Percentiles rank a stretch among this genome's conserved stretches.
phyloP scores from a whole-genome alignment of 208 protist genomes.

The Leishmania lainsoni region DNA sequence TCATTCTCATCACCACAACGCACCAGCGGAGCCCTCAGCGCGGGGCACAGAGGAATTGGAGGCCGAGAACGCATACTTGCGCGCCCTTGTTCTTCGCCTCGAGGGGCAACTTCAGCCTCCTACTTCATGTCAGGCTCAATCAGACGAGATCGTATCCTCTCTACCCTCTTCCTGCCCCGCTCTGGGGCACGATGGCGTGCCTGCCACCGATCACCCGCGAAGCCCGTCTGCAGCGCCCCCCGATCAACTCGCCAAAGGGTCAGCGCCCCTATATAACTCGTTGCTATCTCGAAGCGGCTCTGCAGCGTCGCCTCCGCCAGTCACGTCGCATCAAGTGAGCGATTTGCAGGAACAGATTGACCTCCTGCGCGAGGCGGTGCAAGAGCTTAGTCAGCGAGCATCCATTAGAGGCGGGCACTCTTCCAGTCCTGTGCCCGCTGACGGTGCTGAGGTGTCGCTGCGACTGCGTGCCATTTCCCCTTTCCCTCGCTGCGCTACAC shows the following conservation, averaged over 20 bases:
- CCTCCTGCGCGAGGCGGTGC: constrained; percentile 43
- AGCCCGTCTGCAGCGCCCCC: constrained; percentile 21
- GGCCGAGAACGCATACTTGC: constrained; percentile 44
- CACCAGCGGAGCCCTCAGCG: background rate
- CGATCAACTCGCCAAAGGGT: background rate
- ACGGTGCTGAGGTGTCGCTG: background rate
- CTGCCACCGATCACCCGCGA: constrained; percentile 3
- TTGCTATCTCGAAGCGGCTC: background rate
- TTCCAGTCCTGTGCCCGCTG: constrained; percentile 11
- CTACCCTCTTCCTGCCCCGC: background rate
- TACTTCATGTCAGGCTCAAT: background rate
- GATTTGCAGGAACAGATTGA: constrained; percentile 34
- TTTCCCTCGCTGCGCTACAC: constrained; percentile 30
- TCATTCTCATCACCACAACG: background rate
- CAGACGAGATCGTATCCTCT: background rate
- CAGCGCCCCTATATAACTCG: background rate
- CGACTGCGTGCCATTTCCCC: constrained; percentile 17
- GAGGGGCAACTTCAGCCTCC: constrained; percentile 15
- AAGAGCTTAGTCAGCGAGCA: constrained; percentile 41
- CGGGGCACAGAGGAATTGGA: constrained; percentile 30
- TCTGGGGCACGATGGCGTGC: background rate
- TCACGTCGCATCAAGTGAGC: constrained; percentile 17
- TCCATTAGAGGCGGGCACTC: constrained; percentile 16
- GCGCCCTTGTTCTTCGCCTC: constrained; percentile 19
- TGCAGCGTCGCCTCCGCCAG: constrained; percentile 3